Conservation (phyloP, 768 basidiomycete genomes). For the Termitomyces sp. region DNA sequence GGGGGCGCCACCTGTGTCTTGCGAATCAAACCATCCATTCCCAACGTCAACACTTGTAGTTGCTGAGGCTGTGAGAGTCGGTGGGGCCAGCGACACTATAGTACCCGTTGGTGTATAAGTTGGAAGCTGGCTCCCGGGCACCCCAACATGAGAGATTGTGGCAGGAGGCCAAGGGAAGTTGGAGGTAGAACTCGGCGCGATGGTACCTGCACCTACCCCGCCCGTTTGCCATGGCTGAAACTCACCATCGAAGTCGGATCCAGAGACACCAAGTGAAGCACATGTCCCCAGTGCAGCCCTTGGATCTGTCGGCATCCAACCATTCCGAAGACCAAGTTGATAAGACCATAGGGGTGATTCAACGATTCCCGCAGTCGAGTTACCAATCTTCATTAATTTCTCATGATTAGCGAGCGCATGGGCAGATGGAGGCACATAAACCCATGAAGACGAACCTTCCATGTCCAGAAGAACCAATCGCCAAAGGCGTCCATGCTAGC, state of each 20-base stretch:
- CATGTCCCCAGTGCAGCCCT: constrained; percentile 55
- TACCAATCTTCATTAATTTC: constrained; percentile 25
- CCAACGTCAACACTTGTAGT: constrained; percentile 36
- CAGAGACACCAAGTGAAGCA: constrained; percentile 40
- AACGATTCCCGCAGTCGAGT: constrained; percentile 30
- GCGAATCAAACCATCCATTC: constrained; percentile 53
- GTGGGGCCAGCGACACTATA: constrained; percentile 48
- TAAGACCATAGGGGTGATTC: constrained; percentile 50
- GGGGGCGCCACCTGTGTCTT: constrained; percentile 42
- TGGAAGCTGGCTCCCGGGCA: constrained; percentile 44
- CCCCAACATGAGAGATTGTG: constrained; percentile 32
- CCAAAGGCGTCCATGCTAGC: constrained; percentile 34
- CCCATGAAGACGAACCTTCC: constrained; percentile 32
- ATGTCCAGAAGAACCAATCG: constrained; percentile 45
- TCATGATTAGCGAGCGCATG: constrained; percentile 1
- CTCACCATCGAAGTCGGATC: constrained; percentile 33
- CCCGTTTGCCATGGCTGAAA: constrained; percentile 69
- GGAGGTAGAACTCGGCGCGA: constrained; percentile 37
- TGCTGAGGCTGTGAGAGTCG: constrained; percentile 30
- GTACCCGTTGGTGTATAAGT: constrained; percentile 67
- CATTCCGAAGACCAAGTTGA: constrained; percentile 33
- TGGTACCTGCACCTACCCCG: constrained; percentile 48
- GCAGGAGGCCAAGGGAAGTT: constrained; percentile 60
- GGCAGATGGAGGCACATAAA: background rate
- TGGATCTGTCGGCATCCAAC: constrained; percentile 52